A percentile compares a stretch with the other conserved stretches of the same genome.
phyloP scores from a whole-genome alignment of 805 yeast species.

The Ogataea dorogensis region DNA sequence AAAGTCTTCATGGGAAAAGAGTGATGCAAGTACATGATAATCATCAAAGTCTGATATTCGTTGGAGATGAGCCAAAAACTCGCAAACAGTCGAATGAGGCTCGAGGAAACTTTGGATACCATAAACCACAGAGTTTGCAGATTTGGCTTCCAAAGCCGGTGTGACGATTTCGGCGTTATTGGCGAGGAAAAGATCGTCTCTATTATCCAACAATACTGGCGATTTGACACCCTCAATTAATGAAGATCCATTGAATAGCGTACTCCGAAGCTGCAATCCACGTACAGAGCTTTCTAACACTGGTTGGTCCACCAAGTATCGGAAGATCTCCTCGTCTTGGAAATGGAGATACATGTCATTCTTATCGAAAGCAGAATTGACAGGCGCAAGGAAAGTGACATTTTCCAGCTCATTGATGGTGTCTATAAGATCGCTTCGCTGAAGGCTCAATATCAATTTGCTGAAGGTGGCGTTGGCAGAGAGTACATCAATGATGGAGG shows the following conservation, averaged over 20 bases:
- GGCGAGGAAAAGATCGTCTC: constrained; percentile 35
- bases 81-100: constrained; percentile 37
- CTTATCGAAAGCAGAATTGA: constrained; percentile 64
- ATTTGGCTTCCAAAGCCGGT: constrained; percentile 54
- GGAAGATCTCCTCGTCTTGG: constrained; percentile 20
- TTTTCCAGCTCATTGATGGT: constrained; percentile 55
- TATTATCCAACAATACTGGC: constrained; percentile 37
- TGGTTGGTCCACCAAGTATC: constrained; percentile 38
- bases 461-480: constrained; percentile 70
- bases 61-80: constrained; percentile 29
- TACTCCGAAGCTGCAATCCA: constrained; percentile 29
- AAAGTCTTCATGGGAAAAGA: constrained; percentile 21
- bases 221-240: constrained; percentile 17
- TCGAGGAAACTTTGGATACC: constrained; percentile 52
- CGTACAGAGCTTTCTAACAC: constrained; percentile 28
- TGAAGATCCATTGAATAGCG: constrained; percentile 26
- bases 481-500: constrained; percentile 62
- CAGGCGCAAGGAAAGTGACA: constrained; percentile 77
- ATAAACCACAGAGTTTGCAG: constrained; percentile 65
- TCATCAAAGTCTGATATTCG: constrained; percentile 18
- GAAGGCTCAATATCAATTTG: constrained; percentile 58
- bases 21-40: constrained; percentile 19
- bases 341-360: constrained; percentile 12
- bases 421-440: constrained; percentile 61
- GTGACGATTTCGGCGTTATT: constrained; percentile 53